Conservation (phyloP, 495 filamentous ascomycete species). For the Ramalina intermedia region DNA sequence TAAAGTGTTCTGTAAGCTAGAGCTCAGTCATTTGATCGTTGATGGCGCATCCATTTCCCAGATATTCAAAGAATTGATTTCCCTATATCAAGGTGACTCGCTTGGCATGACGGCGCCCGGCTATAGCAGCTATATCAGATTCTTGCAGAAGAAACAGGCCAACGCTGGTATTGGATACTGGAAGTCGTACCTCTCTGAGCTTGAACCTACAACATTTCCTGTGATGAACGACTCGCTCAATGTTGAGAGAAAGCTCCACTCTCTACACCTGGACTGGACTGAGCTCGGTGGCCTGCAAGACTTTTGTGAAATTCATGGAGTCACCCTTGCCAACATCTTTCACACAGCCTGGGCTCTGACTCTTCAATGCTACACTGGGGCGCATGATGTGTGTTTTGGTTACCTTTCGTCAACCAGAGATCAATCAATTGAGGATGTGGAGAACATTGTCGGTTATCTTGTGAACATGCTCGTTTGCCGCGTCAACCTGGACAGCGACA, state of each 20-base stretch:
- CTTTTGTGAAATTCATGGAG: conserved; percentile 30
- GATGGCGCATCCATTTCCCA: conserved; percentile 35
- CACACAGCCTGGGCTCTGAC: conserved; percentile 40
- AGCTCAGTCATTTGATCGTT: conserved; percentile 41
- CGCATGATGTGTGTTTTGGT: conserved; percentile 38
- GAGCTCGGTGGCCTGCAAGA: conserved; percentile 20
- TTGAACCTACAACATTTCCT: conserved; percentile 40
- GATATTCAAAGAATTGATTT: conserved; percentile 32
- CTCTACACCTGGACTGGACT: conserved; percentile 18
- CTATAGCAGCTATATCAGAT: conserved; percentile 41
- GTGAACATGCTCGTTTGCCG: conserved; percentile 42
- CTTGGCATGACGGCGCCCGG: conserved; percentile 24
- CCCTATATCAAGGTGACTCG: conserved; percentile 31
- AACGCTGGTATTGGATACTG: conserved; percentile 36
- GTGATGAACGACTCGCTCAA: conserved; percentile 23
- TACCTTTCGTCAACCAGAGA: conserved; percentile 40
- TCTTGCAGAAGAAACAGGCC: conserved; percentile 25
- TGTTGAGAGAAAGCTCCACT: conserved; percentile 18
- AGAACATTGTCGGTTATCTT: conserved; percentile 36
- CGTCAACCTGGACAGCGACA: conserved; percentile 22
- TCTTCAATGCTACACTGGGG: conserved; percentile 32
- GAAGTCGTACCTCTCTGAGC: conserved; percentile 31
- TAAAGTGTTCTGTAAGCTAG: conserved; percentile 34
- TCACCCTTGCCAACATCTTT: conserved; percentile 38
- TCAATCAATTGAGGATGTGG: conserved; percentile 27